Evolutionary conservation across 2,329 filamentous ascomycete genomes (phyloP).

Genomic region (Sporothrix brasiliensis): DNA sequence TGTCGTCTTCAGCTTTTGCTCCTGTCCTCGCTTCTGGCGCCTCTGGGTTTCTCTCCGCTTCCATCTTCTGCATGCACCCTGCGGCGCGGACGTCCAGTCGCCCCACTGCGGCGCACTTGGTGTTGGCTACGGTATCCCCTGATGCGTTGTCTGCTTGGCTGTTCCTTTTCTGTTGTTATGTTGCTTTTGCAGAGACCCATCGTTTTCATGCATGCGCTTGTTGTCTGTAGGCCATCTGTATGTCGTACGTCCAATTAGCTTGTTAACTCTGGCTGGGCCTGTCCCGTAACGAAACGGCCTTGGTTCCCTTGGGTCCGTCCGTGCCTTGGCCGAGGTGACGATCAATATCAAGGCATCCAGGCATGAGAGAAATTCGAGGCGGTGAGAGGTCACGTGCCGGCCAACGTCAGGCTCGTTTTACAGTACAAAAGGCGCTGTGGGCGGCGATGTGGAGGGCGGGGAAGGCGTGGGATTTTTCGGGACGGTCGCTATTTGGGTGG

Average conservation of each 20-base stretch:
- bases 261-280: not conserved
- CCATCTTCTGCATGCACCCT: conserved; percentile 28
- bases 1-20: not conserved
- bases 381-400: conserved; percentile 24
- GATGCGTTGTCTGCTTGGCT: conserved; percentile 4
- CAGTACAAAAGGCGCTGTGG: no score
- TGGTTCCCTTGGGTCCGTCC: not conserved
- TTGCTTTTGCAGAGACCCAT: not conserved
- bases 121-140: conserved; percentile 4
- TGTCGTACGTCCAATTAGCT: conserved; percentile 4
- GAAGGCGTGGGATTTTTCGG: conserved; percentile 27
- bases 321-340: conserved; percentile 17
- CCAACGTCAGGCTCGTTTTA: conserved; percentile 8
- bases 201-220: conserved; percentile 28
- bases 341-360: not conserved
- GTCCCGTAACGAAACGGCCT: not conserved
- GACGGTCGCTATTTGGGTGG: conserved; percentile 19
- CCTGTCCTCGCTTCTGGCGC: not conserved
- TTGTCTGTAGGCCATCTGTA: not conserved
- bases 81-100: conserved; percentile 28
- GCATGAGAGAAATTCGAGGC: conserved; percentile 4
- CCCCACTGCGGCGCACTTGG: conserved; percentile 17
- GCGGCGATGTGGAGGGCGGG: conserved; percentile 15
- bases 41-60: not conserved
- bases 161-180: not conserved